These are phyloP conservation scores for Microbotryomycetes sp. DNA, from an alignment of 1,284 basidiomycete genomes.

Conservation along the genomic window DNA sequence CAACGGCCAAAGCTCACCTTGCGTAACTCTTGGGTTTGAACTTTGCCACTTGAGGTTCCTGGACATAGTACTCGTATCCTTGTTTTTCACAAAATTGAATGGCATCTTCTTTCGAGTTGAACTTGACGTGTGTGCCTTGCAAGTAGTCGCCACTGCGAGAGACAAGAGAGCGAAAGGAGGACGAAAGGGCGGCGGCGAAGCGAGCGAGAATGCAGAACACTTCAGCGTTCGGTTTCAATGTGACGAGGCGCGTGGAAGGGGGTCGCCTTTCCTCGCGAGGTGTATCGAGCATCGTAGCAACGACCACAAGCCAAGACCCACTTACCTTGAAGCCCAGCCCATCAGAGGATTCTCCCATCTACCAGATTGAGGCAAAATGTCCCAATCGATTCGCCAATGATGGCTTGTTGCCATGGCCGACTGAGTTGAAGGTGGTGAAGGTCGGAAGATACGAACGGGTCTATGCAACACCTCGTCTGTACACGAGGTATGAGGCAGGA, in stretches of 20 bases:
- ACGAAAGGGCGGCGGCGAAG: slow-evolving; percentile 1
- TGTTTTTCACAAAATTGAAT: slow-evolving; percentile 91
- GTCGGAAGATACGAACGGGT: slow-evolving; percentile 85
- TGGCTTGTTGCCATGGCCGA: slow-evolving; percentile 79
- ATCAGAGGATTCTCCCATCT: slow-evolving; percentile 99
- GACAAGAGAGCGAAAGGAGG: too few relatives aligned
- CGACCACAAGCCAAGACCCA: too few relatives aligned
- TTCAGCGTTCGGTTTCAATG: not conserved
- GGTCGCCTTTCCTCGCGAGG: too few relatives aligned
- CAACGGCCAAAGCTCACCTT: slow-evolving; percentile 10
- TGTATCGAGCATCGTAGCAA: too few relatives aligned
- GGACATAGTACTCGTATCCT: slow-evolving; percentile 43
- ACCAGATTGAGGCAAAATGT: slow-evolving; percentile 76
- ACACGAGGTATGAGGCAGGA: not conserved
- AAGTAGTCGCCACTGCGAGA: slow-evolving; percentile 81
- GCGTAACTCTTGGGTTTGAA: slow-evolving; percentile 41
- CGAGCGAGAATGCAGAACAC: not conserved
- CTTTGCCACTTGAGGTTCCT: slow-evolving; percentile 44
- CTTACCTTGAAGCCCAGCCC: slow-evolving; percentile 71
- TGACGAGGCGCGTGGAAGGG: too few relatives aligned
- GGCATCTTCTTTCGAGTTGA: slow-evolving; percentile 85
- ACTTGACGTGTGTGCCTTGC: slow-evolving; percentile 83
- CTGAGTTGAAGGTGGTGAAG: slow-evolving; percentile 91
- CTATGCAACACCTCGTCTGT: slow-evolving; percentile 78
- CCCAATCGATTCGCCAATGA: slow-evolving; percentile 93